Evolutionary conservation across 148 eudicot species (phyloP).

Genomic region (Bassia scoparia): DNA sequence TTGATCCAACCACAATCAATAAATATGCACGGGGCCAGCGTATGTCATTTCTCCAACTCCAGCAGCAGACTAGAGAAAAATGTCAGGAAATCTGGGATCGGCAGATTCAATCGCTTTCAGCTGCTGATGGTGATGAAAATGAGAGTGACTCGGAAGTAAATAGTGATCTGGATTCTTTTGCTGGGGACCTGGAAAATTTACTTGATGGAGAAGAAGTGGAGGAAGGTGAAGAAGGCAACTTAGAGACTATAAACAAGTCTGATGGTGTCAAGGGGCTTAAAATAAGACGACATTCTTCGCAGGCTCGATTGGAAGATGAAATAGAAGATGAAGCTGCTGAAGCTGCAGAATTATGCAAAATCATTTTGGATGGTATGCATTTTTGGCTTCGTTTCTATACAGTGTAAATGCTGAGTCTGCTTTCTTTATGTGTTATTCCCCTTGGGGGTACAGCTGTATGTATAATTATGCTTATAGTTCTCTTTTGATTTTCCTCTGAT

Average conservation of each 20-base stretch:
- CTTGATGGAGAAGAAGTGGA: conserved; percentile 95
- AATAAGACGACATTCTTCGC: conserved; percentile 81
- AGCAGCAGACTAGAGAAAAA: conserved; percentile 93
- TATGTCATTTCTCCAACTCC: conserved; percentile 97
- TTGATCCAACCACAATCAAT: conserved; percentile 85
- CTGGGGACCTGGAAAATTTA: conserved; percentile 95
- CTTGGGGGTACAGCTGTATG: background rate
- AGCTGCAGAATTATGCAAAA: conserved; percentile 86
- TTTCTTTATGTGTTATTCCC: background rate
- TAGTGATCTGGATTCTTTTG: conserved; percentile 97
- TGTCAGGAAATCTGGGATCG: conserved; percentile 99
- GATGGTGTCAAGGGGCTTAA: conserved; percentile 91
- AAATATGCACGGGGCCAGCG: conserved; percentile 98
- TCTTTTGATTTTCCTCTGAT: background rate
- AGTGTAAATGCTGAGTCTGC: background rate
- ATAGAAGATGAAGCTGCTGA: conserved; percentile 91
- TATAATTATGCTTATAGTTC: background rate
- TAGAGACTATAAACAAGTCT: conserved; percentile 46
- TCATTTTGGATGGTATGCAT: conserved; percentile 78
- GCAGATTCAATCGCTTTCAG: conserved; percentile 74
- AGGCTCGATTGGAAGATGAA: conserved; percentile 74
- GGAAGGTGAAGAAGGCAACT: conserved; percentile 67
- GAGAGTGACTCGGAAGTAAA: conserved; percentile 91
- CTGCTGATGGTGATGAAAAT: conserved; percentile 78
- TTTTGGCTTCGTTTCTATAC: conserved; percentile 5